phyloP scores from a whole-genome alignment of 2,329 filamentous ascomycete genomes.

The Exophiala sideris region DNA sequence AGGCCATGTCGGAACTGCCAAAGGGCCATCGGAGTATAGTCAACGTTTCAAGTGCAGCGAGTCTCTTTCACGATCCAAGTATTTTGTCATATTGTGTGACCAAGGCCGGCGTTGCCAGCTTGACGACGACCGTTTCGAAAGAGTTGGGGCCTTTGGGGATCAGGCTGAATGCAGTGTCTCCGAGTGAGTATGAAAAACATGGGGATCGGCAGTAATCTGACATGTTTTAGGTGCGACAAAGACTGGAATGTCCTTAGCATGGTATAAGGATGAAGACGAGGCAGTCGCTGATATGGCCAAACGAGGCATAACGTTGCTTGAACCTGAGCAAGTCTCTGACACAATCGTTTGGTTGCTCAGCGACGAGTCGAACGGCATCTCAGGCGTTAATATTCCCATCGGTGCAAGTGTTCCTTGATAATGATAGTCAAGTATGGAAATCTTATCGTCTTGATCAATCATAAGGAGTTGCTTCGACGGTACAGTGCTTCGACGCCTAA shows the following conservation, averaged over 20 bases:
- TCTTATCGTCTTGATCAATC: too few relatives aligned
- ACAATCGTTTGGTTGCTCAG: conserved; percentile 11
- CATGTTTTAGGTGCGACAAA: conserved; percentile 9
- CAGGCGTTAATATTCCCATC: conserved; percentile 14
- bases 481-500: too few relatives aligned
- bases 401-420: conserved; percentile 4
- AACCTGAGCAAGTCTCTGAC: conserved; percentile 7
- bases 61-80: conserved; percentile 13
- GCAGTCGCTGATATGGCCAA: conserved; percentile 13
- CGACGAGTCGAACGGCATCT: conserved; percentile 3
- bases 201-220: background rate
- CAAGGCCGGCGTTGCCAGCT: conserved; percentile 8
- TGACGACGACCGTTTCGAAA: conserved; percentile 39
- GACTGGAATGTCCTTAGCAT: conserved; percentile 11
- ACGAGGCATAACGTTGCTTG: conserved; percentile 10
- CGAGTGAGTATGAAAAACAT: conserved; percentile 18
- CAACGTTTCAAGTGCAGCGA: conserved; percentile 14
- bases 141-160: conserved; percentile 36
- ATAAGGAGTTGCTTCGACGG: too few relatives aligned
- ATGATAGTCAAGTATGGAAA: too few relatives aligned
- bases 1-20: conserved; percentile 33
- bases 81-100: conserved; percentile 17
- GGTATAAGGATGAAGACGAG: conserved; percentile 14
- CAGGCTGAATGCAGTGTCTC: conserved; percentile 43
- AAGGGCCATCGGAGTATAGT: conserved; percentile 12